Evolutionary conservation across 2,329 filamentous ascomycete species (phyloP), one percentile per base, ranked within the genome.

Genomic region (Aspergillus thermomutatus): DNA sequence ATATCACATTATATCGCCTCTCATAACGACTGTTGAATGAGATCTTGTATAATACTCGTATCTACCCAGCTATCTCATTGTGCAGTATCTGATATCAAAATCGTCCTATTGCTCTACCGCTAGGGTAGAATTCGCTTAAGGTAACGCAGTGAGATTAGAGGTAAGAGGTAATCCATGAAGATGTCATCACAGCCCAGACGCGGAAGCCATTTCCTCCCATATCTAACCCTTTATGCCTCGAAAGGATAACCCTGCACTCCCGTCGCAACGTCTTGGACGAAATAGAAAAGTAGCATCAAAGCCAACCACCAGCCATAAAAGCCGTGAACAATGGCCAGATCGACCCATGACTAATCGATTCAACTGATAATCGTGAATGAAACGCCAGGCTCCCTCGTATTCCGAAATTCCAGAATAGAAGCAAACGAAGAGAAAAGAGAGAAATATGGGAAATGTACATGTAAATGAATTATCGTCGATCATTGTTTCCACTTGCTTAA

Each of bases 401-500:
- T 43, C 41, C 49, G 57, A 57, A 53, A 59, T 52, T 54, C 17
- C 21, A 49, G 19, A 59, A 53, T 55, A 60, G 43, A 56, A 53
- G 28, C 49, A 58, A 45, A 56, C 34, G 46, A 58, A 34, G 55
- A 56, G 59, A 52, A 43, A 49, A 51, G 55, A 61, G 52, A 65
- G 61, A 60, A 62, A 50, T 54, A 45, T 21, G 40, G 49, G 54
- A 55, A 56, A 56, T 64, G 59, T 57, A 61, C 58, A 64, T 37
- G 54, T 54, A 61, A 52, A 61, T 58, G 57, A 60, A 51, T 57
- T 53, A 49, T 56, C 56, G 56, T 59, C 62, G 62, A 60, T 75
- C 70, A 79, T 69, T 76, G 75, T 65, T 76, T 77, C 73, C 76
- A 79, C 65, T 77, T 77, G 40, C 74, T 68, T 56, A 80, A 60